Base-by-base conservation (phyloP, 2,329 filamentous ascomycete genomes). In the Dactylonectria macrodidyma region DNA sequence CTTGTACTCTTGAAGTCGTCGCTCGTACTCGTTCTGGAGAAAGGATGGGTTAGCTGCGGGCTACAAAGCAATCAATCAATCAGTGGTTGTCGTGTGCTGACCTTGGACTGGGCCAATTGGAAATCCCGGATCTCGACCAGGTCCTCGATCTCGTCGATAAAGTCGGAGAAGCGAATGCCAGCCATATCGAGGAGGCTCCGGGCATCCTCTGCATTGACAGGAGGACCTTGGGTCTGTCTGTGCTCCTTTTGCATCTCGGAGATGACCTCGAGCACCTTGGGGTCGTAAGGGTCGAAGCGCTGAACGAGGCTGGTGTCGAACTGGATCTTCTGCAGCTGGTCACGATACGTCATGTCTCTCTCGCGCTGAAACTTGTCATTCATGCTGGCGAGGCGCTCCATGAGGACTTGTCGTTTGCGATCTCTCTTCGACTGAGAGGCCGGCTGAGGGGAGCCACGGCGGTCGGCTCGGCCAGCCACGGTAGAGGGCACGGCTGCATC, bases 241-340 rank as follows among this genome's bases (percentile, higher is more conserved):
- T 88, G 85, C 65, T 87, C 84, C 69, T 86, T 84, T 66, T 89
- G 88, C 76, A 92, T 82, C 73, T 90, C 89, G 59, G 87, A 85
- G 69, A 95, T 90, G 64, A 93, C 89, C 69, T 94, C 91, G 54
- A 97, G 86, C 56, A 93, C 90, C 67, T 90, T 88, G 68, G 90
- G 86, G 59, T 87, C 86, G 79, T 97, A 97, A 1, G 93, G 92
- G 76, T 97, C 92, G 59, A 96, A 93, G 73, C 93, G 91, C 80
- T 94, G 91, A 72, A 97, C 94, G 52, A 97, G 87, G 66, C 89
- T 93, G 82, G 95, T 95, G 80, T 97, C 95, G 71, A 94, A 91
- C 82, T 98, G 95, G n/a, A 98, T 90, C 73, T 94, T 94, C 76
- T 96, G 92, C 2, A 98, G 88, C 81, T 98, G 94, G 72, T 96